Evolutionary conservation across 768 basidiomycete genomes (phyloP).

Genomic region (Pleurotus pulmonarius): DNA sequence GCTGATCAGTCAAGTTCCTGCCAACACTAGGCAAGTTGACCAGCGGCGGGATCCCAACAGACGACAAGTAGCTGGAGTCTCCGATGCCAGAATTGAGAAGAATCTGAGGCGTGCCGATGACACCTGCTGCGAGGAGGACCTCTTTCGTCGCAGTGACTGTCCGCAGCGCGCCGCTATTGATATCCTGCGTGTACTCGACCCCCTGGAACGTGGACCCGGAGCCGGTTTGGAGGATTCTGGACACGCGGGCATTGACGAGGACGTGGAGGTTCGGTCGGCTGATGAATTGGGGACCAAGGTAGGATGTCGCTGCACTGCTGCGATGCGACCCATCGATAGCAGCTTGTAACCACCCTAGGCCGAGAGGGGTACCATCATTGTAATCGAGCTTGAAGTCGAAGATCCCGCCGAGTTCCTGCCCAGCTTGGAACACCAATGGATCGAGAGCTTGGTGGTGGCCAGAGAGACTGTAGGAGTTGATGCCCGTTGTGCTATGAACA

Average conservation of each 20-base stretch:
- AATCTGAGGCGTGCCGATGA: constrained; percentile 47
- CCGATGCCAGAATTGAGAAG: constrained; percentile 53
- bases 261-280: constrained; percentile 21
- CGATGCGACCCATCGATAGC: constrained; percentile 15
- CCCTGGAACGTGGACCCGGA: constrained; percentile 10
- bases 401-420: constrained; percentile 14
- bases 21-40: constrained; percentile 20
- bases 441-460: constrained; percentile 17
- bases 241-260: constrained; percentile 16
- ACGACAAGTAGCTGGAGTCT: not conserved
- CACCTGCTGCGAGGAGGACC: constrained; percentile 49
- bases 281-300: constrained; percentile 20
- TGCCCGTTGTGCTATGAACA: constrained; percentile 22
- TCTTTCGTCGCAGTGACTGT: constrained; percentile 54
- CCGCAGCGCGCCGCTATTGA: constrained; percentile 23
- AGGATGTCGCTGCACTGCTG: constrained; percentile 21
- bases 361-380: constrained; percentile 25
- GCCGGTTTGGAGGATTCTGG: constrained; percentile 3
- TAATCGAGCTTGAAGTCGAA: constrained; percentile 27
- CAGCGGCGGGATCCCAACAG: constrained; percentile 12
- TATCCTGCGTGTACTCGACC: constrained; percentile 25
- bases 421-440: constrained; percentile 18
- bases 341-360: constrained; percentile 20
- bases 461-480: constrained; percentile 19
- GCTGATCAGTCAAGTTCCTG: constrained; percentile 23